Evolutionary conservation across 2,329 filamentous ascomycete genomes (phyloP).

Genomic region (Rhynchosporium agropyri): DNA sequence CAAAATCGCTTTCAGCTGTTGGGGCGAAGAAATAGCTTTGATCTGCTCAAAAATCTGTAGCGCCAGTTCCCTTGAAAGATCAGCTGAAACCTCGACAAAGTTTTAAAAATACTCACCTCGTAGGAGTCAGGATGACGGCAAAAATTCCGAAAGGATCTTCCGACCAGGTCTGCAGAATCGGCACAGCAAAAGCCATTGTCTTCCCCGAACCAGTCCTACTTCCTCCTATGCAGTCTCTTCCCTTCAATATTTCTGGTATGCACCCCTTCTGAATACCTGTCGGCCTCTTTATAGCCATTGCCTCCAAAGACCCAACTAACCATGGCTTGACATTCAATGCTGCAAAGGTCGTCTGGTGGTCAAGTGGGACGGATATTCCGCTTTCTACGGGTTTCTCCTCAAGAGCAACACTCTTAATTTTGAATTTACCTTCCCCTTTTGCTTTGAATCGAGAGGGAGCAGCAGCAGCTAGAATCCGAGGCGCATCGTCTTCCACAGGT

Average conservation of each 20-base stretch:
- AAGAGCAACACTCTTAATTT: constrained; percentile 8
- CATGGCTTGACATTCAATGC: constrained; percentile 77
- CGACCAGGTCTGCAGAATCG: constrained; percentile 91
- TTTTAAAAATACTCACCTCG: constrained; percentile 54
- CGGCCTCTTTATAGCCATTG: constrained; percentile 81
- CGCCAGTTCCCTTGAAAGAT: constrained; percentile 72
- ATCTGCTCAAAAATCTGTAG: constrained; percentile 97
- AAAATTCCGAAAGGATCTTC: constrained; percentile 91
- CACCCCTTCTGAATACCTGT: constrained; percentile 92
- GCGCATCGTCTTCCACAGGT: constrained; percentile 28
- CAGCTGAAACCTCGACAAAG: constrained; percentile 14
- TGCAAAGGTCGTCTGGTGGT: constrained; percentile 67
- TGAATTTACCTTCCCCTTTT: constrained; percentile 5
- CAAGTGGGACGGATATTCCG: constrained; percentile 53
- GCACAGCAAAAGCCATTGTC: constrained; percentile 92
- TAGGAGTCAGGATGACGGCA: constrained; percentile 85
- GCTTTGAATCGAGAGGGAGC: constrained; percentile 40
- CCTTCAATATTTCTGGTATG: constrained; percentile 90
- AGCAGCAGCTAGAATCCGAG: constrained; percentile 27
- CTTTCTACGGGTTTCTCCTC: constrained; percentile 21
- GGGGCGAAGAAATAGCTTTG: constrained; percentile 85
- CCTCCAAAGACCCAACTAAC: constrained; percentile 78
- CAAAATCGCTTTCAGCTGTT: constrained; percentile 85
- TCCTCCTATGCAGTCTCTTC: constrained; percentile 91
- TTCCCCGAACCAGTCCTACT: constrained; percentile 96